These are phyloP conservation scores for Candida xyloterini DNA, from an alignment of 805 yeast species.

Conservation along the genomic window DNA sequence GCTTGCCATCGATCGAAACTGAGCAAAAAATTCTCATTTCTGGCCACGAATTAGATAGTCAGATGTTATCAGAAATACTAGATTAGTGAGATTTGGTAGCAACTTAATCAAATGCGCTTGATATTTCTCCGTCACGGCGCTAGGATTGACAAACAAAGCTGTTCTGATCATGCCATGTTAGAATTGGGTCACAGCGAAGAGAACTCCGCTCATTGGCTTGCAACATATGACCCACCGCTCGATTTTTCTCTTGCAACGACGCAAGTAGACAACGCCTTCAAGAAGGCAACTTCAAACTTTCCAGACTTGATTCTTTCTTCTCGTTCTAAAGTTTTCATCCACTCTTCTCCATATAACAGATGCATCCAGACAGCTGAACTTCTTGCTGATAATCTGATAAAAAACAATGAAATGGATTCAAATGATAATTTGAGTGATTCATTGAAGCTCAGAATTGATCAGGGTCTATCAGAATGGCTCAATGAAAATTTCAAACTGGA, in stretches of 20 bases:
- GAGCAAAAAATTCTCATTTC: too few relatives aligned
- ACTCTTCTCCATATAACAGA: slow-evolving; percentile 43
- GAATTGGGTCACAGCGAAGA: slow-evolving; percentile 2
- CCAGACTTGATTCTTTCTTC: slow-evolving; percentile 8
- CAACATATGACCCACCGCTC: slow-evolving; percentile 37
- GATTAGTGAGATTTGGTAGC: not conserved
- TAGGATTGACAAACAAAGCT: slow-evolving; percentile 28
- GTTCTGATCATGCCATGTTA: not conserved
- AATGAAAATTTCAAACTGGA: slow-evolving; percentile 38
- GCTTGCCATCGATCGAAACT: not conserved
- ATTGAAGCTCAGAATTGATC: slow-evolving; percentile 31
- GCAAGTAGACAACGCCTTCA: slow-evolving; percentile 30
- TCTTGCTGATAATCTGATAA: slow-evolving; percentile 20
- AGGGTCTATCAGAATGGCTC: slow-evolving; percentile 43
- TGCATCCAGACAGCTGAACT: slow-evolving; percentile 42
- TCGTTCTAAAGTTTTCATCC: slow-evolving; percentile 27
- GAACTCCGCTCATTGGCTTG: slow-evolving; percentile 32
- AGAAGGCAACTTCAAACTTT: slow-evolving; percentile 26
- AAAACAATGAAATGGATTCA: not conserved
- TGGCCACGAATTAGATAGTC: too few relatives aligned
- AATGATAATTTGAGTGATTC: not conserved
- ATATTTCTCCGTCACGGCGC: slow-evolving; percentile 34
- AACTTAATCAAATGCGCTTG: slow-evolving; percentile 28
- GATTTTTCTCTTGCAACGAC: slow-evolving; percentile 20
- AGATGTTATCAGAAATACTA: not conserved